These are phyloP conservation scores for Leucogyrophana mollusca DNA, from an alignment of 768 basidiomycete species.

Conservation along the genomic window DNA sequence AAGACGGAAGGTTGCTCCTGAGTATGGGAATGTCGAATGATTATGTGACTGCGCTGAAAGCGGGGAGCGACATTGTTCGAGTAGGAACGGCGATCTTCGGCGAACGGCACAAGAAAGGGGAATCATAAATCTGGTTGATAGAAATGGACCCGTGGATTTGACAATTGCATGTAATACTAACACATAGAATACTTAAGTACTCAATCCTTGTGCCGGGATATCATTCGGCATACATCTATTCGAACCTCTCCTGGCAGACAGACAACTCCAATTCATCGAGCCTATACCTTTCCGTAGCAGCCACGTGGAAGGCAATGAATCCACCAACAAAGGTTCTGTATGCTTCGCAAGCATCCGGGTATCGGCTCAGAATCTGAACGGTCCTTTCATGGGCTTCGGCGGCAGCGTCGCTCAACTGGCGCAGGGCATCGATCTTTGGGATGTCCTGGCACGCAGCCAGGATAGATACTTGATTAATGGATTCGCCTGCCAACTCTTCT, in stretches of 20 bases:
- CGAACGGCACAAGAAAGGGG: conserved; percentile 54
- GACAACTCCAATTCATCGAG: conserved; percentile 23
- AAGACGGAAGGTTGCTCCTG: conserved; percentile 52
- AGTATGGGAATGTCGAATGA: conserved; percentile 99
- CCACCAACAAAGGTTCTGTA: conserved; percentile 17
- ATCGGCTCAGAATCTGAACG: conserved; percentile 21
- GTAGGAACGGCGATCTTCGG: conserved; percentile 94
- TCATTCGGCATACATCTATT: too few species aligned
- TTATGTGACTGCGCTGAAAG: conserved; percentile 80
- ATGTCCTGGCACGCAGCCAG: conserved; percentile 21
- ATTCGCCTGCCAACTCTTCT: conserved; percentile 36
- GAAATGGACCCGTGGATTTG: too few species aligned
- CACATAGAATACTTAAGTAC: too few species aligned
- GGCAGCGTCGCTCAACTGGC: conserved; percentile 22
- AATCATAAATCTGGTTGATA: conserved; percentile 3
- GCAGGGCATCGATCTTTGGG: conserved; percentile 26
- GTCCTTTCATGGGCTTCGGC: conserved; percentile 20
- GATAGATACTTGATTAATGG: conserved; percentile 35
- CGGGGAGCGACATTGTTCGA: conserved; percentile 84
- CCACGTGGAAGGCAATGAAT: conserved; percentile 26
- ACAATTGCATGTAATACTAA: too few species aligned
- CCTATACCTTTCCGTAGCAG: conserved; percentile 21
- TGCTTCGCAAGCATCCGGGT: conserved; percentile 16
- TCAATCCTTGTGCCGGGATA: too few species aligned
- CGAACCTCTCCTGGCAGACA: too few species aligned